Evolutionary conservation across 139 green algal species (phyloP), one percentile per base, ranked within the genome.

Genomic region (Ulvella scutata): DNA sequence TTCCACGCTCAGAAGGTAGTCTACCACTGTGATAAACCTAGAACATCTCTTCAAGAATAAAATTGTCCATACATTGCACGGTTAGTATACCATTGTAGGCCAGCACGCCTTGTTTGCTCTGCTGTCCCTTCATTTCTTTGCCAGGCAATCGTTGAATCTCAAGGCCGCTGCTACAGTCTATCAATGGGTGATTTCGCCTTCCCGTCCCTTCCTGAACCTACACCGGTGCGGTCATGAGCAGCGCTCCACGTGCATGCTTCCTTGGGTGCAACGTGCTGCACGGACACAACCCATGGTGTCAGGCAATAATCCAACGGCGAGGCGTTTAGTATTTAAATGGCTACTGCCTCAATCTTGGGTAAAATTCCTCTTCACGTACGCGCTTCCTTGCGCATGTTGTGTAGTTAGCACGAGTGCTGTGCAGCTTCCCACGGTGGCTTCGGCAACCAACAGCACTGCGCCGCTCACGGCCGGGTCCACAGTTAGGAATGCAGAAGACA

Each of bases 401-500:
- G 73, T 34, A 77, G 43, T 37, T n/a, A n/a, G n/a, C n/a, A 4
- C 9, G 29, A 9, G 6, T 4, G 33, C n/a, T 20, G 10, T 62
- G 44, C 44, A 62, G 44, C 44, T 62, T 31, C 44, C 6, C 29
- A 26, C 44, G 44, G 44, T 10, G 33, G 44, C 44, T 23, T 4
- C 29, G 29, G 44, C 44, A 23, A 13, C 44, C 44, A 62, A 23
- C 44, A 36, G 29, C 44, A 28, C 44, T n/a, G n/a, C 29, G 44
- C 76, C 76, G 37, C 37, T 78, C 6, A 77, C 73, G 43, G 73
- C 75, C 40, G 67, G 72, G 1, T 80, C 72, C 4, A 76, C 75
- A 38, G 74, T 78, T 33, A 36, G 61, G 7, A 61, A 75, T 26
- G 72, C 79, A 74, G 72, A 72, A 23, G 44, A 61, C 4, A 4